Evolutionary conservation across 164 flowering plant species (phyloP).

Genomic region (Nelumbo lutea): DNA sequence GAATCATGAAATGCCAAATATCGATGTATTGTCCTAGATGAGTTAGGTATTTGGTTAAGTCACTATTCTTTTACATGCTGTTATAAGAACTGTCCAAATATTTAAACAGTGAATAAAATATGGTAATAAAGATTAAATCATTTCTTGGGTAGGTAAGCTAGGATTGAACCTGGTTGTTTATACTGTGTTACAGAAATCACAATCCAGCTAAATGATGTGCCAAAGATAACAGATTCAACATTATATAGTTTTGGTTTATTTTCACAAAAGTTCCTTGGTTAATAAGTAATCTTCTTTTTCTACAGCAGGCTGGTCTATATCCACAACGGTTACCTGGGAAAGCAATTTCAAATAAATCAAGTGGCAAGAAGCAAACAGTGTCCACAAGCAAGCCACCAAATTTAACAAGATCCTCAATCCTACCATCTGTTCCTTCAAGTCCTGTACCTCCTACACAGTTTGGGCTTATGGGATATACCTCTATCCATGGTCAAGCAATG

Average conservation of each 20-base stretch:
- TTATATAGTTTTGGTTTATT: not conserved
- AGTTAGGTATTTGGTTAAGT: not conserved
- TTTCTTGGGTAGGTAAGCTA: not conserved
- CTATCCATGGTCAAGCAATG: slow-evolving; percentile 23
- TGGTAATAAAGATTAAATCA: not conserved
- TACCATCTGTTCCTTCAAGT: slow-evolving; percentile 19
- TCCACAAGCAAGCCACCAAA: slow-evolving; percentile 17
- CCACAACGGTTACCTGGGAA: slow-evolving; percentile 24
- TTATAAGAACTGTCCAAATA: not conserved
- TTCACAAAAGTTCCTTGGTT: not conserved
- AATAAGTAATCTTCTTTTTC: not conserved
- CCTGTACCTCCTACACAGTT: slow-evolving; percentile 27
- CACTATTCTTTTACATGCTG: not conserved
- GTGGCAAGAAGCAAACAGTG: slow-evolving; percentile 25
- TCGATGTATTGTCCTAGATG: too few relatives aligned
- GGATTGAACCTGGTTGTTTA: not conserved
- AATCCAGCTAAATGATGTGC: not conserved
- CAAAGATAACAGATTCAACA: not conserved
- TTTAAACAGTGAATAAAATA: not conserved
- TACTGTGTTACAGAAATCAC: not conserved
- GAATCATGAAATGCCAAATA: too few relatives aligned
- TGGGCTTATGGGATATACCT: slow-evolving; percentile 33
- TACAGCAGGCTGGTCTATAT: slow-evolving; percentile 23
- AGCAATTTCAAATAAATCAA: slow-evolving; percentile 20
- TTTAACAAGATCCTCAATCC: slow-evolving; percentile 14